phyloP scores from a whole-genome alignment of 192 early-diverging fungal genomes.

The Podila horticola region DNA sequence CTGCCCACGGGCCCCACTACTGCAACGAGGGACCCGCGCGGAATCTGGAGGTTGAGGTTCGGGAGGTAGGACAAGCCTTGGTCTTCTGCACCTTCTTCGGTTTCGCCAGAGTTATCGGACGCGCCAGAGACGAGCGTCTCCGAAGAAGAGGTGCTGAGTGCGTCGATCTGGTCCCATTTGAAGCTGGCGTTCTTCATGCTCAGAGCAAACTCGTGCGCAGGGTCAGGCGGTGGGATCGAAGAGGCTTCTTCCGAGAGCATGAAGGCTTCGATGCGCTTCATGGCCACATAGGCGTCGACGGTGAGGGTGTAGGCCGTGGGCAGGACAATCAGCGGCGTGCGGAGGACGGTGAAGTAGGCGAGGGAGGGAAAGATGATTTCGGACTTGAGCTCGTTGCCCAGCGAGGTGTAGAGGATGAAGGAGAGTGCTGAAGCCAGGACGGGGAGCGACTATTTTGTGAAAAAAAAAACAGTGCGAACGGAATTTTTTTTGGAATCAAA shows the following conservation, averaged over 20 bases:
- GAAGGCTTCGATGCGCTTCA: conserved; percentile 43
- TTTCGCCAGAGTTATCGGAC: not conserved
- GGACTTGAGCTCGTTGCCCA: conserved; percentile 6
- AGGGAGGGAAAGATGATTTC: conserved; percentile 20
- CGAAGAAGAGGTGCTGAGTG: not conserved
- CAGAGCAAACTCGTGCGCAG: conserved; percentile 54
- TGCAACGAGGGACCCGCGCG: conserved; percentile 41
- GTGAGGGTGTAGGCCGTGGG: conserved; percentile 34
- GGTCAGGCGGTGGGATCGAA: conserved; percentile 29
- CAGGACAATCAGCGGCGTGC: conserved; percentile 36
- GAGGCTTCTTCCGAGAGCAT: conserved; percentile 34
- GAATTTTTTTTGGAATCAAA: no score
- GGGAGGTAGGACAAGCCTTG: conserved; percentile 11
- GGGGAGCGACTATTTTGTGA: not conserved
- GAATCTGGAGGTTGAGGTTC: conserved; percentile 41
- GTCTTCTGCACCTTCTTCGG: not conserved
- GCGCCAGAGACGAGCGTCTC: not conserved
- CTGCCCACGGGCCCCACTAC: conserved; percentile 66
- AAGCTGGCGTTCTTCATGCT: conserved; percentile 41
- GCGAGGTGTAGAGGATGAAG: conserved; percentile 18
- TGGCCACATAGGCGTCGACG: conserved; percentile 39
- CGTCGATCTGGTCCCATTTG: conserved; percentile 21
- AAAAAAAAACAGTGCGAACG: no score
- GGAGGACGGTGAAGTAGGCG: conserved; percentile 36
- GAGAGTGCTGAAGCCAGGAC: conserved; percentile 15